Evolutionary conservation across 78 protist species (phyloP), one percentile per base, ranked within the genome.

Genomic region (Guillardia theta): DNA sequence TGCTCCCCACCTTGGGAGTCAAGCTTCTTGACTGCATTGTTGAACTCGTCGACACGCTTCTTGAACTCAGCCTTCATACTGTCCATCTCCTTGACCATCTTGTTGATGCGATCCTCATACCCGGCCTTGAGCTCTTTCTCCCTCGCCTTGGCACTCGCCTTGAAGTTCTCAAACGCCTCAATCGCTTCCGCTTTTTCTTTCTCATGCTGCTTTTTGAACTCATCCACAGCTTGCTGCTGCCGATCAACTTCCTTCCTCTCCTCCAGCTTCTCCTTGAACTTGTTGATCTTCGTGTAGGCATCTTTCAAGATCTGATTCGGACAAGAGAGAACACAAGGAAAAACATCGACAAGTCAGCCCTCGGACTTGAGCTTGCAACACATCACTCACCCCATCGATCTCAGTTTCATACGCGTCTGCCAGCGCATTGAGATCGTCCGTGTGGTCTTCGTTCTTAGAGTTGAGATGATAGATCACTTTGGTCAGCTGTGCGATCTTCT

Each of bases 401-500:
- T 96, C 97, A 3, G 58, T 27, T 44, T 96, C 97, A 33, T 96
- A 95, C 27, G 62, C 41, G 24, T 77, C 94, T 12, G 96, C 30
- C 30, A 88, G 92, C 12, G 53, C 54, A 24, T 48, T 46, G 45
- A 95, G 48, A 15, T 93, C 94, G 44, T 24, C 4, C 4, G 95
- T 96, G 88, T 93, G 93, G 43, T 96, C 97, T 36, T 94, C 97
- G 53, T 94, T 94, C 64, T 93, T 46, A n/a, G 96, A 58, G 93
- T 96, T 94, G 46, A 96, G 95, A 37, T 95, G 96, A 83, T 93
- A 94, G 46, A 96, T 96, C 33, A 96, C 97, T 45, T 95, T 93
- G 4, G 97, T 94, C 22, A 96, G 94, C 95, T 95, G 96, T 18
- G 97, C 96, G 41, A 96, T 95, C 80, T 96, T 96, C 83, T 96